Evolutionary conservation across 179 eudicot genomes (phyloP), one percentile per base, ranked within the genome.

Genomic region (Nepenthes alata): DNA sequence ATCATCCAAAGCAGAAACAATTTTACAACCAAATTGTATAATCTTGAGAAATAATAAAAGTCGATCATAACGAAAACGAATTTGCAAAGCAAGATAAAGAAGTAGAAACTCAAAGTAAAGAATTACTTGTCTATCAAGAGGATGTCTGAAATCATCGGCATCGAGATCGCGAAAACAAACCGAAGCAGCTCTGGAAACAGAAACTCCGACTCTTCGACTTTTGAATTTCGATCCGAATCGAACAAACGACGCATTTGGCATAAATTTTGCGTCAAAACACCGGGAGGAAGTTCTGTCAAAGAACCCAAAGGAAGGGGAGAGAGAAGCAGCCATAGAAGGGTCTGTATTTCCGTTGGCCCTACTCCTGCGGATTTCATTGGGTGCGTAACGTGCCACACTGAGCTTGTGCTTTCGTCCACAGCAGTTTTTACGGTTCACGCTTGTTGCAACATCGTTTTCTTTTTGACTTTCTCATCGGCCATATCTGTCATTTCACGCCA

Each of bases 61-160:
- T 9, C 11, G 6, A 7, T 13, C 34, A 53, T 11, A 2, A n/a
- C 13, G 57, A 53, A 53, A 3, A 13, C 1, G 57, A n/a, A 53
- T 35, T 16, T 25, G 12, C 54, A 63, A 5, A 52, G 35, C 35
- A 25, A 25, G 25, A 25, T 7, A 59, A 14, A 35, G 53, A 2
- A 54, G 48, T 2, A 25, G 16, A 11, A 25, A 25, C 25, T 25
- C 25, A 16, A 48, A 0, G 1, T 2, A 38, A 34, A 35, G 8
- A 37, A 50, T 16, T 53, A 91, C 98, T 75, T 86, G 98, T 72
- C 77, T 76, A 75, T 91, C 96, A 53, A 91, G 98, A 35, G 98
- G 96, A 66, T 91, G 98, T 35, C 96, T 74, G 61, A 91, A 84
- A 64, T 91, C 98, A 72, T 89, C 96, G 4, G 98, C 96, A n/a